phyloP scores from a whole-genome alignment of 2,329 filamentous ascomycete genomes.

The Alternaria longipes region DNA sequence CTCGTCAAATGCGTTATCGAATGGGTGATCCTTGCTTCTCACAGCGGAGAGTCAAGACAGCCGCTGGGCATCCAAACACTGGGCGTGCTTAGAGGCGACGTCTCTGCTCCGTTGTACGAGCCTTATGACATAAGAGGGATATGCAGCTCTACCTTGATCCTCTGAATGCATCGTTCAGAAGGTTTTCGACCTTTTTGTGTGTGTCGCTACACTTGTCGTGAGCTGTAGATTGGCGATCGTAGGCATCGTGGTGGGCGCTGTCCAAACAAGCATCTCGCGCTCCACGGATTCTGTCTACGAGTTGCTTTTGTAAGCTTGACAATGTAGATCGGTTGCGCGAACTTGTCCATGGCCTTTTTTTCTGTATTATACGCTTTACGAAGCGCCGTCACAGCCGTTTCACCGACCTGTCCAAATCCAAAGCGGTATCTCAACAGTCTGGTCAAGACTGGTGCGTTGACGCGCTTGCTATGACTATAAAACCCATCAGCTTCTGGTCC shows the following conservation, averaged over 20 bases:
- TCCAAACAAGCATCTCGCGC: background rate
- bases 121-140: background rate
- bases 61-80: background rate
- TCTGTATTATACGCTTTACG: background rate
- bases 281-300: background rate
- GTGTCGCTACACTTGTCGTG: background rate
- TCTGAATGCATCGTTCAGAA: background rate
- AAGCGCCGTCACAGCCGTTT: background rate
- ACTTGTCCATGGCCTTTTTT: background rate
- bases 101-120: background rate
- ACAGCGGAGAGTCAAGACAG: background rate
- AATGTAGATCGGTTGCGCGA: background rate
- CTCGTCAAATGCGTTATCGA: background rate
- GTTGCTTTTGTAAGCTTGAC: background rate
- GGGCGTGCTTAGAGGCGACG: background rate
- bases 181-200: background rate
- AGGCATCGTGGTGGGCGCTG: background rate
- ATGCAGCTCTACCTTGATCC: background rate
- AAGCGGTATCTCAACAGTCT: background rate
- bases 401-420: background rate
- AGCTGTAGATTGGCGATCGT: background rate
- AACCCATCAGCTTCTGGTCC: background rate
- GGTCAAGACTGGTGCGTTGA: background rate
- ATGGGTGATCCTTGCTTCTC: background rate
- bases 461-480: background rate